Conservation (phyloP, 192 early-diverging fungal genomes). For the Dissophora ornata region DNA sequence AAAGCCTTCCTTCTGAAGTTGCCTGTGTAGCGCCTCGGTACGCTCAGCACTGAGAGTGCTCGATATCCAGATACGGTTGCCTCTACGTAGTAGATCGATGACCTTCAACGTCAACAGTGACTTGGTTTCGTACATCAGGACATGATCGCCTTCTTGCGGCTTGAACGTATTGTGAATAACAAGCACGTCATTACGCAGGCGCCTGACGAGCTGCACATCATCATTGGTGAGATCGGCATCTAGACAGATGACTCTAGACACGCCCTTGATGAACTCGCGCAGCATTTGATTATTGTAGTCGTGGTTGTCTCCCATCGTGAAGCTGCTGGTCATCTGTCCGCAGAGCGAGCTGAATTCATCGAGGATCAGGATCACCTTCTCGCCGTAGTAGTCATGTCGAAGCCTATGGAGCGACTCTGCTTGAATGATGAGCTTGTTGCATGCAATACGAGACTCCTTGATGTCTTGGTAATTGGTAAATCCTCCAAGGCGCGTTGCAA, state of each 20-base stretch:
- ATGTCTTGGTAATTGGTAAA: constrained; percentile 16
- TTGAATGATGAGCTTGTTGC: constrained; percentile 13
- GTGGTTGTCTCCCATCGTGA: constrained; percentile 13
- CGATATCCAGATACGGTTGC: constrained; percentile 18
- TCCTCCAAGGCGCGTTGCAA: constrained; percentile 5
- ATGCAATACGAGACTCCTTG: background rate
- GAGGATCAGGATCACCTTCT: constrained; percentile 18
- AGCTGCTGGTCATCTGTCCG: constrained; percentile 19
- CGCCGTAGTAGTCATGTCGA: constrained; percentile 4
- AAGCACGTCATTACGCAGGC: constrained; percentile 10
- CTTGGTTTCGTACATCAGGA: constrained; percentile 17
- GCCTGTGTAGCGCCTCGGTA: constrained; percentile 18
- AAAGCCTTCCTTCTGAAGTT: constrained; percentile 7
- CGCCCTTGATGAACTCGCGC: constrained; percentile 3
- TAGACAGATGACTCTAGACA: constrained; percentile 17
- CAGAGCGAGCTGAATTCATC: constrained; percentile 31
- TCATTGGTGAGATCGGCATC: constrained; percentile 21
- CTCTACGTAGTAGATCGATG: background rate
- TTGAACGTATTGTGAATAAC: constrained; percentile 26
- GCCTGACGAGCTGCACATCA: constrained; percentile 8
- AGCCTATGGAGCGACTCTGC: constrained; percentile 19
- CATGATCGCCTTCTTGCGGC: constrained; percentile 11
- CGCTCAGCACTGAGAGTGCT: constrained; percentile 13
- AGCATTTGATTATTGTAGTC: background rate
- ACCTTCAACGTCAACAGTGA: background rate